Percentiles rank a stretch among this genome's conserved stretches.
Conservation (phyloP, 176 grass and related monocot species). For the Tillandsia leiboldiana region DNA sequence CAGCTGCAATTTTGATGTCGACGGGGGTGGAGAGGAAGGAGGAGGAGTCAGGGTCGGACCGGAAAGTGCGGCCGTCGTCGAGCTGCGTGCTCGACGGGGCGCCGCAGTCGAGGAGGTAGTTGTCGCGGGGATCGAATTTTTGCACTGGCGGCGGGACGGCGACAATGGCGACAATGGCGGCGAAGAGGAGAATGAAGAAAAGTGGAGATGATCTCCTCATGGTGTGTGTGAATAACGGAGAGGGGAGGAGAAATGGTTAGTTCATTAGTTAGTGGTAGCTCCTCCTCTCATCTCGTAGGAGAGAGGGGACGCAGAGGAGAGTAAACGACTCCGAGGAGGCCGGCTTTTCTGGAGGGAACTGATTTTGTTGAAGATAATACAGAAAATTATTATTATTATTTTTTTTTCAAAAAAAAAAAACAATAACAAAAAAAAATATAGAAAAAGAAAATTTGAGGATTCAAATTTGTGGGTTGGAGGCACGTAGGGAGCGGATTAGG, state of each 20-base stretch:
- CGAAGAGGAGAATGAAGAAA: constrained; percentile 22
- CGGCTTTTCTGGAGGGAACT: background rate
- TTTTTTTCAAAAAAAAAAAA: background rate
- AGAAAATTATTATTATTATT: background rate
- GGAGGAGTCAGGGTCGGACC: constrained; percentile 64
- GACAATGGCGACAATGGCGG: constrained; percentile 15
- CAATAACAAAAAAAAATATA: background rate
- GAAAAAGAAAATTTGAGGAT: background rate
- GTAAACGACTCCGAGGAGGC: no score
- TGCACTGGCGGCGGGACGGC: constrained; percentile 35
- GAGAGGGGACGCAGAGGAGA: no score
- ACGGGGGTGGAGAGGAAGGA: constrained; percentile 67
- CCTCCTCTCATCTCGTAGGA: background rate
- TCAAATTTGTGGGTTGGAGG: constrained; percentile 13
- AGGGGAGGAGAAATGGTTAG: background rate
- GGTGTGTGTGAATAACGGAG: background rate
- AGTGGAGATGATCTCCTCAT: background rate
- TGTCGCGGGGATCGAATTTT: constrained; percentile 59
- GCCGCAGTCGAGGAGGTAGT: constrained; percentile 70
- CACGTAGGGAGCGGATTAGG: constrained; percentile 8
- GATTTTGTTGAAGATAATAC: background rate
- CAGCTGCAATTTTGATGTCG: constrained; percentile 60
- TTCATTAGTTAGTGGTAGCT: background rate
- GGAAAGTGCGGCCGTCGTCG: constrained; percentile 68
- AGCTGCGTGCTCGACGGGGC: constrained; percentile 41